These are phyloP conservation scores for Dalbergia cochinchinensis DNA, from an alignment of 306 rosid genomes.

Conservation along the genomic window DNA sequence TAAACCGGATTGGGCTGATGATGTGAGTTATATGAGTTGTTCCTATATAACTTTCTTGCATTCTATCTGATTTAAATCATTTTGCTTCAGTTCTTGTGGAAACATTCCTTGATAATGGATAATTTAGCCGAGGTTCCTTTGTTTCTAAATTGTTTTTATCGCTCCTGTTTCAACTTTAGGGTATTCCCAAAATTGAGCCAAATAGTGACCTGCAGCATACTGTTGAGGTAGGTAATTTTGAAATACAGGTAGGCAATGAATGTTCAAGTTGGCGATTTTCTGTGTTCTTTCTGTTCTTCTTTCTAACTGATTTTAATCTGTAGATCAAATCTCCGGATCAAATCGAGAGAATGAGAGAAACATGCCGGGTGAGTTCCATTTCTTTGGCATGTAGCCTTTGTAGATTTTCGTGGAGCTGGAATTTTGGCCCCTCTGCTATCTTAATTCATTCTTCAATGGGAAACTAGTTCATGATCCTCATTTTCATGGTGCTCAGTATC, in stretches of 20 bases:
- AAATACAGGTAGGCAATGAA: slow-evolving; percentile 10
- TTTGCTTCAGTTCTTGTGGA: slow-evolving; percentile 12
- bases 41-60: slow-evolving; percentile 27
- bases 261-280: neutral
- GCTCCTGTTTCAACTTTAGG: slow-evolving; percentile 57
- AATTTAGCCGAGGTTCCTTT: slow-evolving; percentile 27
- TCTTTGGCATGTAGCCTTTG: neutral
- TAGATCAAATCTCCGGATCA: slow-evolving; percentile 81
- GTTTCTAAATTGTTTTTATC: slow-evolving; percentile 37
- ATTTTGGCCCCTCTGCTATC: neutral
- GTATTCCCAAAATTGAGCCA: slow-evolving; percentile 86
- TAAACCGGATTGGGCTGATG: slow-evolving; percentile 90
- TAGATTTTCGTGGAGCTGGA: slow-evolving; percentile 9
- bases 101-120: slow-evolving; percentile 27
- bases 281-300: slow-evolving; percentile 8
- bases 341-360: slow-evolving; percentile 87
- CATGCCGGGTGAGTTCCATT: slow-evolving; percentile 68
- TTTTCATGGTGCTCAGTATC: neutral
- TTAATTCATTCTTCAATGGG: neutral
- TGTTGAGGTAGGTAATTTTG: slow-evolving; percentile 70
- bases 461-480: slow-evolving; percentile 23
- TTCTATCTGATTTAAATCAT: slow-evolving; percentile 22
- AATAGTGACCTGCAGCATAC: slow-evolving; percentile 76
- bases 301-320: slow-evolving; percentile 41
- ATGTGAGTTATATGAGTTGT: slow-evolving; percentile 64